A percentile compares a stretch with the other conserved stretches of the same genome.
phyloP scores from a whole-genome alignment of 2,329 filamentous ascomycete genomes.

The Colletotrichum incanum region DNA sequence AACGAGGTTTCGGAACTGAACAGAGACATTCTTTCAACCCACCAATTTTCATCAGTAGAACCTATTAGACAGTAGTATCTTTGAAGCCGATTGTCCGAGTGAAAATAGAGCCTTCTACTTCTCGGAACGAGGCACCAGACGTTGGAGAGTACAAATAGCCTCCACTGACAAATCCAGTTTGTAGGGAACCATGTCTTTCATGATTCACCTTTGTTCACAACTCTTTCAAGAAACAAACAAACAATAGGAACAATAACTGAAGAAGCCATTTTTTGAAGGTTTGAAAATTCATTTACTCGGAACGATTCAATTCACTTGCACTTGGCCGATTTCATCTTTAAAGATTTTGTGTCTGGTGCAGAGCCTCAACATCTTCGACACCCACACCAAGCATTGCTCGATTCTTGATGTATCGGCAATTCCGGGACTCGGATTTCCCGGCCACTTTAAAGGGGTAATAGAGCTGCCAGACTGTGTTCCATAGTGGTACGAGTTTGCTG shows the following conservation, averaged over 20 bases:
- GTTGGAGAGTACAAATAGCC: too few species aligned
- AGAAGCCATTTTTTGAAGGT: background rate
- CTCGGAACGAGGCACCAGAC: background rate
- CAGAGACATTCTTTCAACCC: background rate
- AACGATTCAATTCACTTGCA: too few species aligned
- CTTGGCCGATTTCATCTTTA: background rate
- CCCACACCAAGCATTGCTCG: too few species aligned
- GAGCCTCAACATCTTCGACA: background rate
- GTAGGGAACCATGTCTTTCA: background rate
- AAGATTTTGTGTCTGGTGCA: too few species aligned
- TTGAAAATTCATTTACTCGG: too few species aligned
- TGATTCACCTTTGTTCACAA: background rate
- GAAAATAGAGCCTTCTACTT: background rate
- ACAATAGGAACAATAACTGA: too few species aligned
- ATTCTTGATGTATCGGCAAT: background rate
- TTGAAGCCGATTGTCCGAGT: too few species aligned
- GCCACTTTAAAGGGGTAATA: background rate
- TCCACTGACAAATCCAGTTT: background rate
- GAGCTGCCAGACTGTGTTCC: background rate
- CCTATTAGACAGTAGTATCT: background rate
- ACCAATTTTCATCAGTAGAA: background rate
- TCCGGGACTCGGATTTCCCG: background rate
- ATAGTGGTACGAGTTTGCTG: conserved; percentile 7
- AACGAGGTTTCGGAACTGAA: background rate
- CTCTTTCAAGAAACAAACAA: too few species aligned